Evolutionary conservation across 129 eudicot species (phyloP).

Genomic region (Chrysanthemum makinoi): DNA sequence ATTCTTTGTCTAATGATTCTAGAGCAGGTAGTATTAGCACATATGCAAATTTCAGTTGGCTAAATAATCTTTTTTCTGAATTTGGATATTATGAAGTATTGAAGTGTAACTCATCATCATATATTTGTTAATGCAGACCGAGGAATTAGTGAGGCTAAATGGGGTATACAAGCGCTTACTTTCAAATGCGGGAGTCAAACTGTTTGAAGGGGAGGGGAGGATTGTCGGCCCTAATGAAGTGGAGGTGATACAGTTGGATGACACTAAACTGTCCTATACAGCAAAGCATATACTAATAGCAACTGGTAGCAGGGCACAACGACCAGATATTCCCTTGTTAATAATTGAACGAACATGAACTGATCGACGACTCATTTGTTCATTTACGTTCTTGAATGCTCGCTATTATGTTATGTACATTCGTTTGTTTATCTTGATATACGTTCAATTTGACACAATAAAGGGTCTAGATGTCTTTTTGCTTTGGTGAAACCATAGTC

Average conservation of each 20-base stretch:
- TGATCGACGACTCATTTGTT: no score
- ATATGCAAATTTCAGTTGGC: not conserved
- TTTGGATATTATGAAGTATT: not conserved
- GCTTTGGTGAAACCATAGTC: no score
- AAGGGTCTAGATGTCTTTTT: no score
- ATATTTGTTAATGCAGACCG: slow-evolving; percentile 54
- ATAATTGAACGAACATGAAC: no score
- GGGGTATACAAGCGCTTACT: slow-evolving; percentile 82
- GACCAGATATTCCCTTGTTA: slow-evolving; percentile 56
- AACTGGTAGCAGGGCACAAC: slow-evolving; percentile 93
- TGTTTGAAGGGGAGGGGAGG: slow-evolving; percentile 96
- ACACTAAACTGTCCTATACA: slow-evolving; percentile 61
- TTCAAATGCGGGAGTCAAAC: slow-evolving; percentile 82
- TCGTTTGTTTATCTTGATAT: no score
- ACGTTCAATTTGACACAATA: no score
- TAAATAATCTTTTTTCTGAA: not conserved
- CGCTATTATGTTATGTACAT: no score
- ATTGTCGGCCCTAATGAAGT: slow-evolving; percentile 93
- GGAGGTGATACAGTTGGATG: slow-evolving; percentile 78
- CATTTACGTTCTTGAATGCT: no score
- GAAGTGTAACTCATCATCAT: slow-evolving; percentile 25
- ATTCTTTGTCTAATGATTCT: no score
- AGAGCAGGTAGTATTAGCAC: no score
- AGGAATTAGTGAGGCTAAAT: slow-evolving; percentile 74
- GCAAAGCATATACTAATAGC: slow-evolving; percentile 86